Evolutionary conservation across 768 basidiomycete species (phyloP), one percentile per base, ranked within the genome.

Genomic region (Gymnopilus dilepis): DNA sequence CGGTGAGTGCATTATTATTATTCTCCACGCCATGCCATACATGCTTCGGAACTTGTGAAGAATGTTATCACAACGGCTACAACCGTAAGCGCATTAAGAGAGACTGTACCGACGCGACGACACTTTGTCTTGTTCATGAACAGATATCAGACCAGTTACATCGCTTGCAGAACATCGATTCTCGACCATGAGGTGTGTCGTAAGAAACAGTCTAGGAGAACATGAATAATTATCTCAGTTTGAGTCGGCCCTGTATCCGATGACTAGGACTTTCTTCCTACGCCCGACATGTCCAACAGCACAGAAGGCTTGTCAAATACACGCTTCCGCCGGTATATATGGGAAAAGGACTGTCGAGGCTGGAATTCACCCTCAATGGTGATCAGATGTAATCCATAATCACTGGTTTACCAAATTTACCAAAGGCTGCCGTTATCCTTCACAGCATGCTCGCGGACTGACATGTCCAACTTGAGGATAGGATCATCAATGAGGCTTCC

Each of bases 311-410:
- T 50, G 47, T 50, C 47, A 50, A 50, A 6, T 50, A 17, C 3
- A 31, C 47, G 28, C 47, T 50, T 50, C 47, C 47, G 47, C 28
- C 28, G 47, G 47, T 30, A 59, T 5, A 59, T 59, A 34, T 59
- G 58, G 58, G 58, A 59, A 59, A 30, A 37, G 12, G 47, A n/a
- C 15, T 31, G 28, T 50, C 47, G 47, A 50, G 47, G 17, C 47
- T 50, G 15, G 47, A 30, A 26, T 28, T 28, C 26, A 4, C 47
- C 28, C 26, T 50, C n/a, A 28, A 50, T 28, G 47, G 47, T 30
- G 47, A 50, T 50, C 47, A 15, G 6, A 28, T 50, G 26, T 28
- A 50, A 30, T 28, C 47, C 47, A 50, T 50, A 50, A 50, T 30
- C 19, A 50, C 11, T 50, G 15, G 31, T 28, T 50, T 31, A 31